Conservation (phyloP, 2,329 filamentous ascomycete genomes). For the Neonectria coccinea region DNA sequence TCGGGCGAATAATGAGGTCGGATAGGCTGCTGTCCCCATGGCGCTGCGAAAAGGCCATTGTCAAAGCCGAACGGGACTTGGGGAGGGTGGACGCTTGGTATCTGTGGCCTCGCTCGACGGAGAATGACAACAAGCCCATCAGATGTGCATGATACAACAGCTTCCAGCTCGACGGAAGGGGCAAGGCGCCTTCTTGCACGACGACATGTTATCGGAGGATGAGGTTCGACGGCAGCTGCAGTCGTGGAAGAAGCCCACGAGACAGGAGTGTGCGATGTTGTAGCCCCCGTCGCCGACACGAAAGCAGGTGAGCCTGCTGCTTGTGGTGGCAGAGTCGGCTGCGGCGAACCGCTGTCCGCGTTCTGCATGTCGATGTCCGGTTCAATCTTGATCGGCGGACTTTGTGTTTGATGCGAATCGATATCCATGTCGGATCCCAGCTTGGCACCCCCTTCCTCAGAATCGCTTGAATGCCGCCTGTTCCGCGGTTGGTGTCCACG, state of each 20-base stretch:
- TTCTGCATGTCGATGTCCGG: slow-evolving; percentile 43
- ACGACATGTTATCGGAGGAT: slow-evolving; percentile 11
- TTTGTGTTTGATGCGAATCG: slow-evolving; percentile 48
- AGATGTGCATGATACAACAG: slow-evolving; percentile 91
- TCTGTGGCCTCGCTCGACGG: slow-evolving; percentile 76
- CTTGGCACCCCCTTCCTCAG: slow-evolving; percentile 60
- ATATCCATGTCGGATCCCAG: slow-evolving; percentile 58
- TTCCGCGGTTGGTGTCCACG: slow-evolving; percentile 21
- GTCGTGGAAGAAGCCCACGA: slow-evolving; percentile 33
- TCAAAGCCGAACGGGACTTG: slow-evolving; percentile 59
- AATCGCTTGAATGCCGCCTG: slow-evolving; percentile 53
- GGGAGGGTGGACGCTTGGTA: slow-evolving; percentile 69
- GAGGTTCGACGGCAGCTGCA: slow-evolving; percentile 11
- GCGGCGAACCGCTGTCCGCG: slow-evolving; percentile 11
- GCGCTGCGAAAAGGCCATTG: slow-evolving; percentile 80
- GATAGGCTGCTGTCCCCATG: slow-evolving; percentile 80
- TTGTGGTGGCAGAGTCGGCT: slow-evolving; percentile 30
- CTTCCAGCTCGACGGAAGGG: slow-evolving; percentile 78
- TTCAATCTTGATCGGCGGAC: slow-evolving; percentile 53
- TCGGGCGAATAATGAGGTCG: slow-evolving; percentile 58
- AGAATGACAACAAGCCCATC: slow-evolving; percentile 88
- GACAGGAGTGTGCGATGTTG: slow-evolving; percentile 31
- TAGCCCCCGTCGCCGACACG: slow-evolving; percentile 17
- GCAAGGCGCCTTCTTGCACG: slow-evolving; percentile 41
- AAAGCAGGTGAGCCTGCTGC: slow-evolving; percentile 30